Base-by-base conservation (phyloP, 495 filamentous ascomycete species). In the Aspergillus sclerotioniger region DNA sequence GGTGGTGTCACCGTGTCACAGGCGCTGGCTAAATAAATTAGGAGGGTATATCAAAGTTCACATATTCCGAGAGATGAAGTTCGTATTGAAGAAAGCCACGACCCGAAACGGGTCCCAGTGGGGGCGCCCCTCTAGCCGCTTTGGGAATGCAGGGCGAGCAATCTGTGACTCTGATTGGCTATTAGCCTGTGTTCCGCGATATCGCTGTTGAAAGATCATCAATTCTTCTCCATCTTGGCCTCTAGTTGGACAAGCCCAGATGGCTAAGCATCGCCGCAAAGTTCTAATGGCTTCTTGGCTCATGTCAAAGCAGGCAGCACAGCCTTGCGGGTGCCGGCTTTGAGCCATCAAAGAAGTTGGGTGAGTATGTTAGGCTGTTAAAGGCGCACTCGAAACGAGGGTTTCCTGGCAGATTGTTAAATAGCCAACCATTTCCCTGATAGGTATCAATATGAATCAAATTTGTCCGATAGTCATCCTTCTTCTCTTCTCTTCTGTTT, bases 91-190 rank as follows among this genome's bases (percentile, higher is more conserved):
- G 25, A 25, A 25, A 25, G 25, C 25, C 25, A 25, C 25, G n/a
- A 25, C 2, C 25, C 2, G 25, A 25, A 25, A 25, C 25, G 25
- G 25, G 25, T 25, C 5, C 25, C 25, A 25, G 25, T 25, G 25
- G 45, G 45, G 45, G 21, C 20, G 29, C 10, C 20, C 46, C 20
- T 49, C 47, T 50, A 50, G 17, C 47, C 47, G 47, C 47, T 29
- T 50, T 16, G 7, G 25, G 47, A 16, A 50, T 15, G 47, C 25
- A 50, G 6, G 8, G 47, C 47, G 47, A 50, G 47, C 47, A 16
- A 28, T n/a, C 25, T 13, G 13, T 8, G 5, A 3, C 31, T 3
- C 28, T 50, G 25, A 50, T 50, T 50, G 47, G 47, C 9, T 21
- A 0, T 16, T 5, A 2, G 21, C n/a, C 16, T 12, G 25, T 32